Percentiles rank a stretch among this genome's conserved stretches.
Conservation (phyloP, 345 rosid genomes). For the Gossypium stocksii region DNA sequence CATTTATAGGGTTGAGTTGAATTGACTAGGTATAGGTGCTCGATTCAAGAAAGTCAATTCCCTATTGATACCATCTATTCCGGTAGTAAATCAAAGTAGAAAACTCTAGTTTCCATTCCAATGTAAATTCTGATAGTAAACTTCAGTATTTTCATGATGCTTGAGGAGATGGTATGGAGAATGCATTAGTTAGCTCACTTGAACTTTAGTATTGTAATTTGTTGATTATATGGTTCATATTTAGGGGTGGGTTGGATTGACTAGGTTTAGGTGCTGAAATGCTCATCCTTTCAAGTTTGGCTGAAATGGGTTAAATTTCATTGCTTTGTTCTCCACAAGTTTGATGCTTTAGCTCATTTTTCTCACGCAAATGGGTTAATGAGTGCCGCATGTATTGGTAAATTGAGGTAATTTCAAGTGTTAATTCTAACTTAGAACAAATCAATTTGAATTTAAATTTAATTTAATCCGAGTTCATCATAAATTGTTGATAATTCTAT, state of each 20-base stretch:
- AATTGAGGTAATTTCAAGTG: too few relatives aligned
- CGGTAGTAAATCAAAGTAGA: too few relatives aligned
- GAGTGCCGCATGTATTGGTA: neutral
- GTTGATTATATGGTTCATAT: neutral
- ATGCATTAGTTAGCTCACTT: conserved; percentile 15
- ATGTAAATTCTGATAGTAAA: too few relatives aligned
- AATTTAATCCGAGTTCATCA: too few relatives aligned
- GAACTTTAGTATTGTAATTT: conserved; percentile 14
- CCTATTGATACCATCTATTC: too few relatives aligned
- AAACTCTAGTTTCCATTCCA: too few relatives aligned
- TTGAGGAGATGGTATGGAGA: conserved; percentile 16
- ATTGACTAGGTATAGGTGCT: neutral
- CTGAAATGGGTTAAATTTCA: neutral
- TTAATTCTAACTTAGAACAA: too few relatives aligned
- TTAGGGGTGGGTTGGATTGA: neutral
- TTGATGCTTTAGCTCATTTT: neutral
- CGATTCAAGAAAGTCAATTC: too few relatives aligned
- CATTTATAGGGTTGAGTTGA: neutral
- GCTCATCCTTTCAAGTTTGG: neutral
- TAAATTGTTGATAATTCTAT: too few relatives aligned
- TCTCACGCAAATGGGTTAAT: neutral
- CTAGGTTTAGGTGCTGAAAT: neutral
- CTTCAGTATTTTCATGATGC: conserved; percentile 12
- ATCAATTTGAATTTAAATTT: too few relatives aligned
- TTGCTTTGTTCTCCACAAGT: neutral